phyloP scores from a whole-genome alignment of 164 flowering plant species.

The Chimonanthus salicifolius region DNA sequence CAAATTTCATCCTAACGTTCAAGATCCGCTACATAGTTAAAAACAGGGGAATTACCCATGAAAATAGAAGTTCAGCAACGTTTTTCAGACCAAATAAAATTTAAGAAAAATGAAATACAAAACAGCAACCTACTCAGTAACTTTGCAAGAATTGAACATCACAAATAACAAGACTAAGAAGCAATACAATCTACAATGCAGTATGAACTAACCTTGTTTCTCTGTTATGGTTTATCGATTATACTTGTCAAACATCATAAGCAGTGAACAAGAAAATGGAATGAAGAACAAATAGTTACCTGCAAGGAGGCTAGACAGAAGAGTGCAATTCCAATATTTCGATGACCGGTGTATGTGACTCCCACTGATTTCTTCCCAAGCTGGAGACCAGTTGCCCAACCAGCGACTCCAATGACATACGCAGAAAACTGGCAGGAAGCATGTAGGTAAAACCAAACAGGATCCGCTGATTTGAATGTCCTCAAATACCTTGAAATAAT shows the following conservation, averaged over 20 bases:
- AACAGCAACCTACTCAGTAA: background rate
- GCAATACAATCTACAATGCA: background rate
- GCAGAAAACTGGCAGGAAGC: constrained; percentile 56
- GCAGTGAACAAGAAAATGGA: background rate
- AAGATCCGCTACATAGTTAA: background rate
- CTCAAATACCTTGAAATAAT: constrained; percentile 63
- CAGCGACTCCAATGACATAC: constrained; percentile 74
- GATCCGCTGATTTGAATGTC: constrained; percentile 53
- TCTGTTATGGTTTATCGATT: background rate
- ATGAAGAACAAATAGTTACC: constrained; percentile 27
- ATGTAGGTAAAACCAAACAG: constrained; percentile 87
- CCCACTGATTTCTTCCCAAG: constrained; percentile 67
- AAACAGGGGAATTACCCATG: background rate
- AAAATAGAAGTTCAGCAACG: background rate
- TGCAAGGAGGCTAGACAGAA: constrained; percentile 70
- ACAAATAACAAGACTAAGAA: background rate
- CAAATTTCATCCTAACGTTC: background rate
- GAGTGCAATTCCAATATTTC: constrained; percentile 70
- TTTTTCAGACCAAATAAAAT: background rate
- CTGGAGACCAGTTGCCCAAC: constrained; percentile 76
- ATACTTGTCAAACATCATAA: background rate
- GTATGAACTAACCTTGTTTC: background rate
- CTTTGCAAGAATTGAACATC: too few relatives aligned
- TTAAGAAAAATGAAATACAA: background rate
- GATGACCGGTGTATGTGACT: constrained; percentile 33